Evolutionary conservation across 164 flowering plant genomes (phyloP), one percentile per base, ranked within the genome.

Genomic region (Dillenia turbinata): DNA sequence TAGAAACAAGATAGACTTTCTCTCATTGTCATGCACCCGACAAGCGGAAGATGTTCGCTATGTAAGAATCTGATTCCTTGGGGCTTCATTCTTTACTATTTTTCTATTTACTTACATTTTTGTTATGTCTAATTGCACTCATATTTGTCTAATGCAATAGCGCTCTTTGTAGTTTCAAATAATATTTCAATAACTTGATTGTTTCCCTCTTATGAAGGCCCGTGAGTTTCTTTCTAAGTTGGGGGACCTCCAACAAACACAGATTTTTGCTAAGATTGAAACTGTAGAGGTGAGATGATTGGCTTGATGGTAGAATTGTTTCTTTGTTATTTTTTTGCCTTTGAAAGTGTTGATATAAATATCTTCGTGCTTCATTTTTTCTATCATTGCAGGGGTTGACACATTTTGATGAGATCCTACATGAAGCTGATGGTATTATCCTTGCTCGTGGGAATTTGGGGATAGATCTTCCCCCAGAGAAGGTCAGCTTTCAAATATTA

Each of bases 21-120:
- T 93, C 26, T 90, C 98, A 3, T 69, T 93, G 66, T 93, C 97
- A 16, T 86, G 79, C 59, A 86, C 96, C 47, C 74, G 98, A 7
- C 84, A 84, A 65, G 95, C 96, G 3, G 92, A 93, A 79, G 98
- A 93, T 77, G 92, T 93, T 72, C 92, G 92, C 64, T 82, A 81
- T 14, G 98, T 90, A 78, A 77, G 85, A 56, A 56, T 12, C 55
- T 12, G 5, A 44, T 33, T 47, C 16, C 26, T 22, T 67, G 9
- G 12, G 2, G 54, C 26, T 47, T 45, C 7, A 61, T 9, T 61
- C 24, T 44, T 54, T 55, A 14, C 10, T 7, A 13, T 24, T 56
- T 8, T 13, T 49, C 45, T 52, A 16, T 16, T 10, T 13, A 22
- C 16, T 33, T 19, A 19, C 22, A 19, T 19, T 19, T 44, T 6